phyloP scores from a whole-genome alignment of 257 asterid species.

The Cinchona pubescens region DNA sequence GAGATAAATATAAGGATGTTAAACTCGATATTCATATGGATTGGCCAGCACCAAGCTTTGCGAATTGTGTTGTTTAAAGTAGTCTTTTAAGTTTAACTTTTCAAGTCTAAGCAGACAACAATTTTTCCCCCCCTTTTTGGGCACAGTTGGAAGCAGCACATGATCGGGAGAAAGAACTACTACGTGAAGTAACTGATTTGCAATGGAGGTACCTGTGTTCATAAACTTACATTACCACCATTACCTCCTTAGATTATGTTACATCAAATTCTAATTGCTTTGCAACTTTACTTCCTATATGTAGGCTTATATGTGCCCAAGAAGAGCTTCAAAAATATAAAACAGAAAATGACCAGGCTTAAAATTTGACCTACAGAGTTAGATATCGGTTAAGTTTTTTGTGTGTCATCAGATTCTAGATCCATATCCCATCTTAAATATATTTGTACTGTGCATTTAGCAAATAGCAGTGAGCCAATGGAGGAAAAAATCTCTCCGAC shows the following conservation, averaged over 20 bases:
- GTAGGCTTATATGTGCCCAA: constrained; percentile 46
- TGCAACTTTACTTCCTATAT: constrained; percentile 3
- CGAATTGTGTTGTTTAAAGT: background rate
- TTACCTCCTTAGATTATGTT: background rate
- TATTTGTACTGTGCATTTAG: background rate
- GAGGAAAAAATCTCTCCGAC: background rate
- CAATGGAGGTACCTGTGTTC: constrained; percentile 56
- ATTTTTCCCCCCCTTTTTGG: constrained; percentile 3
- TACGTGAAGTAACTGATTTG: constrained; percentile 65
- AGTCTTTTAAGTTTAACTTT: background rate
- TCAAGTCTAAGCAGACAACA: background rate
- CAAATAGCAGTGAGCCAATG: background rate
- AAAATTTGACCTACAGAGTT: constrained; percentile 19
- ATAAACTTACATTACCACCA: background rate
- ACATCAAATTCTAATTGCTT: background rate
- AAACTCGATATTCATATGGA: background rate
- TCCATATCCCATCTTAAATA: constrained; percentile 6
- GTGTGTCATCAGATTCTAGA: background rate
- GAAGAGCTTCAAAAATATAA: constrained; percentile 70
- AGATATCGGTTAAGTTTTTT: background rate
- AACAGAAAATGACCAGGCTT: constrained; percentile 46
- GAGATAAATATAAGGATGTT: background rate
- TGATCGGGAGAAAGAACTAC: constrained; percentile 71
- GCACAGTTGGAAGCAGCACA: constrained; percentile 73
- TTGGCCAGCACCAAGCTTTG: background rate